Base-by-base conservation (phyloP, 164 flowering plant genomes). In the Sedum album region DNA sequence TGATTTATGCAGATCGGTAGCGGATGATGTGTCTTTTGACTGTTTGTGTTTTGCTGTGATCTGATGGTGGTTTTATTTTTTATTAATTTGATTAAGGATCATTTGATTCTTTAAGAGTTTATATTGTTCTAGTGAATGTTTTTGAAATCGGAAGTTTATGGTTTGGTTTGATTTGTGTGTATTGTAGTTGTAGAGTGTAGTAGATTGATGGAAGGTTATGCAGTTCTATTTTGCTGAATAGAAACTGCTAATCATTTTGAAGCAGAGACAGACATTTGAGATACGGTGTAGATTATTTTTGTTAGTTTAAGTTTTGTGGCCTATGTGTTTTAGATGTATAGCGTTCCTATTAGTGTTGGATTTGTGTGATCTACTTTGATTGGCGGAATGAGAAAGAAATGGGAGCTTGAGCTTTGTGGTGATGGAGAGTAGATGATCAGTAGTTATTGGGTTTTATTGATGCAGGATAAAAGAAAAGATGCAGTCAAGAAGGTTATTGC, bases 401-500 rank as follows among this genome's bases (percentile, higher is more conserved):
- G 38, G 38, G 38, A 35, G 7, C 7, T 44, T 44, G 48, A 44
- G 48, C 2, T 44, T 17, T 44, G 48, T 44, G 18, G 17, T 44
- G 48, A 5, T 14, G 18, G 46, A 38, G 11, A 14, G 46, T 41
- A 41, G 20, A 44, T 28, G 62, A 30, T 26, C 33, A 55, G 28
- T 25, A 55, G 23, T 55, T 55, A 23, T 9, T 55, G 31, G 4
- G 1, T 23, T 21, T 23, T 25, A 11, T 11, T 55, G 60, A 55
- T 57, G 38, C 73, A 95, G 99, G 99, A 95, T 80, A 95, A 95
- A 88, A 88, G 89, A 73, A 95, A 92, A 75, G 99, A 95, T 92
- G 99, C 98, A 30, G 99, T 95, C n/a, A 92, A 95, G 81, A 95
- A 95, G 81, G 99, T 95, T 31, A 95, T 95, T 82, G 99, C 99